Base-by-base conservation (phyloP, 202 grass and related monocot species). In the Setaria viridis region DNA sequence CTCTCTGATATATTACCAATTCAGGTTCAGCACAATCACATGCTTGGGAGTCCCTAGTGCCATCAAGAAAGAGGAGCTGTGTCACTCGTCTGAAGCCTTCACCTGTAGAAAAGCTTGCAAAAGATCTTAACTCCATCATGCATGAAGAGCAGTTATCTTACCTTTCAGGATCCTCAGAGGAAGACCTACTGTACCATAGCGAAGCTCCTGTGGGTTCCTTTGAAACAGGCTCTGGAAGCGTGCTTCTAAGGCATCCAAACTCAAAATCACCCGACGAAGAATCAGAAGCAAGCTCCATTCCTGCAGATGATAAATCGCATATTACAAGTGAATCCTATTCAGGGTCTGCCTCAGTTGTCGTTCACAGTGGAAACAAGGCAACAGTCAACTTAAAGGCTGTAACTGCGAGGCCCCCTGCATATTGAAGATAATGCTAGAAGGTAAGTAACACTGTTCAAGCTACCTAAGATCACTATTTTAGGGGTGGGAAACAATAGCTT, bases 21-120 rank as follows among this genome's bases (percentile, higher is more conserved):
- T 86, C 90, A 97, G 92, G 94, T 79, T 94, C 97, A 82, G 90
- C 90, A 13, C 94, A 99, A 68, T 99, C 97, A 46, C 94, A 94
- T 80, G 87, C 87, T 70, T 96, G 88, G 92, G 97, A 96, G 59
- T 86, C 92, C 12, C 43, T 90, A 47, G 77, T 89, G 60, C 97
- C 92, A 72, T 99, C 94, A 67, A 97, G 89, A 84, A 99, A 93
- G 84, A 88, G 88, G 84, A 96, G 90, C 58, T 86, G 71, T 81
- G 74, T 93, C 13, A 88, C 83, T 69, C 94, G 87, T 64, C 77
- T 78, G 30, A 94, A 91, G 54, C 53, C 82, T 73, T 97, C 97
- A 55, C 73, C 79, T 39, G 87, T 99, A 42, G 94, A 99, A 85
- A 95, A 84, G 70, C 93, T 99, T 83, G 93, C 80, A 41, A 94